These are phyloP conservation scores for Raphanus raphanistrum DNA, from an alignment of 345 rosid species.

Conservation along the genomic window DNA sequence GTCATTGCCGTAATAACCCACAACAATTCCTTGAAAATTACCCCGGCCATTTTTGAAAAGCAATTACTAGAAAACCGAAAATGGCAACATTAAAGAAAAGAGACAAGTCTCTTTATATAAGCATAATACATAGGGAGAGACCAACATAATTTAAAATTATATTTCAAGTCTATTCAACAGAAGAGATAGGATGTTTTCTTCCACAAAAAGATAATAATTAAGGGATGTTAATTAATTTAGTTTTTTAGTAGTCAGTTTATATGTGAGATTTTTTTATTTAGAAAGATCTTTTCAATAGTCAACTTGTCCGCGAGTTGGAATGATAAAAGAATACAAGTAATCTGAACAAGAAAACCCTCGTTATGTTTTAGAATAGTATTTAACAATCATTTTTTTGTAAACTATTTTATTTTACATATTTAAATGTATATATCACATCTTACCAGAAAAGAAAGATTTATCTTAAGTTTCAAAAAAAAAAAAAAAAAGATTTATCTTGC, in stretches of 20 bases:
- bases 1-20: conserved; percentile 4
- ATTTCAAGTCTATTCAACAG: conserved; percentile 21
- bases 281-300: neutral
- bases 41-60: conserved; percentile 12
- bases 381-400: neutral
- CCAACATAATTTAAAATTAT: conserved; percentile 1
- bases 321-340: conserved; percentile 5
- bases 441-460: neutral
- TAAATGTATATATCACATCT: neutral
- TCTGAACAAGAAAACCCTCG: neutral
- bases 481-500: neutral
- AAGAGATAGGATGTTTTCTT: conserved; percentile 4
- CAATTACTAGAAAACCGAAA: neutral
- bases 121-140: neutral
- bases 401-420: neutral
- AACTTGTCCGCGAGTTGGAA: conserved; percentile 16
- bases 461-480: too few relatives aligned
- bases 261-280: neutral
- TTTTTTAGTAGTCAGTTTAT: neutral
- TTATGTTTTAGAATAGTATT: neutral
- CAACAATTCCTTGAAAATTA: conserved; percentile 13
- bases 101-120: conserved; percentile 11
- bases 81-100: conserved; percentile 7
- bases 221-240: neutral
- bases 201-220: neutral